Percentiles rank a stretch among this genome's conserved stretches.
Evolutionary conservation across 1,139 yeast species (phyloP).

Genomic region (Yamadazyma siamensis): DNA sequence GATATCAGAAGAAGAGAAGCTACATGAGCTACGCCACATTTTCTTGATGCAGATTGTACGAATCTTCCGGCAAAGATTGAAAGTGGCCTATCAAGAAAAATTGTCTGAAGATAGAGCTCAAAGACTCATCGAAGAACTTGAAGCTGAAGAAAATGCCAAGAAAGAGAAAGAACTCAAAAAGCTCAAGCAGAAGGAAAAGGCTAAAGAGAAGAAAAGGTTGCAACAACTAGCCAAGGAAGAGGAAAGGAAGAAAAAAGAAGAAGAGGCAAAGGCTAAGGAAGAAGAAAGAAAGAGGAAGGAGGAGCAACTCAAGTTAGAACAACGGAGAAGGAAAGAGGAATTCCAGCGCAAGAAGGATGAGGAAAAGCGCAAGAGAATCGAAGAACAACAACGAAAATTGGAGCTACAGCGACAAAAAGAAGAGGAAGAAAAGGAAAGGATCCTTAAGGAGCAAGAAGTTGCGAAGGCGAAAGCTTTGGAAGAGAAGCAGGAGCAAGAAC

Average conservation of each 20-base stretch:
- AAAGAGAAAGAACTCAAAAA: slow-evolving; percentile 73
- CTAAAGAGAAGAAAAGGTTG: slow-evolving; percentile 71
- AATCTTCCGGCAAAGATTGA: slow-evolving; percentile 66
- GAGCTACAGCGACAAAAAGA: slow-evolving; percentile 52
- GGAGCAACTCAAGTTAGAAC: slow-evolving; percentile 42
- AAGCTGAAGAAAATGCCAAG: slow-evolving; percentile 68
- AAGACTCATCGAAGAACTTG: slow-evolving; percentile 72
- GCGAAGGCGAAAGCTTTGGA: slow-evolving; percentile 46
- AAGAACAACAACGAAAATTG: slow-evolving; percentile 35
- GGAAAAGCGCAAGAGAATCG: slow-evolving; percentile 45
- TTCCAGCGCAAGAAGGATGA: slow-evolving; percentile 50
- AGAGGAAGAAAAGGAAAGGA: slow-evolving; percentile 48
- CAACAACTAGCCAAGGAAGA: slow-evolving; percentile 75
- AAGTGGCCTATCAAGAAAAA: slow-evolving; percentile 69
- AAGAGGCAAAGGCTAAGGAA: slow-evolving; percentile 41
- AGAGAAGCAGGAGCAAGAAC: slow-evolving; percentile 44
- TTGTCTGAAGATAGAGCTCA: slow-evolving; percentile 72
- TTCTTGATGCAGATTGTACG: slow-evolving; percentile 73
- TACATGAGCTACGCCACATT: slow-evolving; percentile 74
- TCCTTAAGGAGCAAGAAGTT: slow-evolving; percentile 48
- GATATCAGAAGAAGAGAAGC: slow-evolving; percentile 60
- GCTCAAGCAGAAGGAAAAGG: slow-evolving; percentile 68
- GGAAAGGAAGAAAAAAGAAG: slow-evolving; percentile 60
- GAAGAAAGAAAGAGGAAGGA: slow-evolving; percentile 32
- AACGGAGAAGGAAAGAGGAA: slow-evolving; percentile 46